A percentile compares a stretch with the other conserved stretches of the same genome.
Conservation (phyloP, 148 eudicot species). For the Amaranthus cruentus region DNA sequence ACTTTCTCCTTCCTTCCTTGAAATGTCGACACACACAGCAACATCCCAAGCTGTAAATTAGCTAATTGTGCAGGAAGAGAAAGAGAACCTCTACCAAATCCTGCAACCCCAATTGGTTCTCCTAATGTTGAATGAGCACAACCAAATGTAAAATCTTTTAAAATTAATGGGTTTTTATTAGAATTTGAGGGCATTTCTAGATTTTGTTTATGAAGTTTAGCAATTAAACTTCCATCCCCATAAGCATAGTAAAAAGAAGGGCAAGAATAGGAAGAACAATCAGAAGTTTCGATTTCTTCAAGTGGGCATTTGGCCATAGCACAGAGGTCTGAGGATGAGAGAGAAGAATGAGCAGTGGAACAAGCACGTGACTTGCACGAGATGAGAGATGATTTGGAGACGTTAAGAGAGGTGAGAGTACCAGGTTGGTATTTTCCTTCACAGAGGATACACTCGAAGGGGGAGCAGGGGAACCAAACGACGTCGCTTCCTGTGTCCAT, state of each 20-base stretch:
- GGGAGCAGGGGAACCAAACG: slow-evolving; percentile 87
- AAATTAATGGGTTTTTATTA: slow-evolving; percentile 13
- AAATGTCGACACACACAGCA: too few species aligned
- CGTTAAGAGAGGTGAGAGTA: slow-evolving; percentile 44
- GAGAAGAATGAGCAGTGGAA: slow-evolving; percentile 58
- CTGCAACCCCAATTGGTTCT: slow-evolving; percentile 91
- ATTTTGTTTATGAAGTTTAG: slow-evolving; percentile 39
- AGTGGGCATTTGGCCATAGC: slow-evolving; percentile 74
- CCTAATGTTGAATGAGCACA: slow-evolving; percentile 69
- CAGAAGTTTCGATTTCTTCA: slow-evolving; percentile 54
- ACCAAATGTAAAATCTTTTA: slow-evolving; percentile 69
- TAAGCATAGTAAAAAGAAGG: slow-evolving; percentile 84
- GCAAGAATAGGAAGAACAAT: slow-evolving; percentile 44
- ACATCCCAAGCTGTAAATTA: too few species aligned
- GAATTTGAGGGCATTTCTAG: slow-evolving; percentile 44
- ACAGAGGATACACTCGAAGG: slow-evolving; percentile 78
- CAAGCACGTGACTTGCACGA: slow-evolving; percentile 76
- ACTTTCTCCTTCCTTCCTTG: too few species aligned
- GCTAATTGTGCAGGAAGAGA: slow-evolving; percentile 86
- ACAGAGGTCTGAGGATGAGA: slow-evolving; percentile 77
- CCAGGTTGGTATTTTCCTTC: slow-evolving; percentile 55
- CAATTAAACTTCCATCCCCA: slow-evolving; percentile 82
- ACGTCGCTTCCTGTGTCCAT: slow-evolving; percentile 96
- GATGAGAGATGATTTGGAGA: slow-evolving; percentile 37
- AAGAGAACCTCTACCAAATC: slow-evolving; percentile 74